phyloP scores from a whole-genome alignment of 2,329 filamentous ascomycete species.

The Pseudogymnoascus sp. region DNA sequence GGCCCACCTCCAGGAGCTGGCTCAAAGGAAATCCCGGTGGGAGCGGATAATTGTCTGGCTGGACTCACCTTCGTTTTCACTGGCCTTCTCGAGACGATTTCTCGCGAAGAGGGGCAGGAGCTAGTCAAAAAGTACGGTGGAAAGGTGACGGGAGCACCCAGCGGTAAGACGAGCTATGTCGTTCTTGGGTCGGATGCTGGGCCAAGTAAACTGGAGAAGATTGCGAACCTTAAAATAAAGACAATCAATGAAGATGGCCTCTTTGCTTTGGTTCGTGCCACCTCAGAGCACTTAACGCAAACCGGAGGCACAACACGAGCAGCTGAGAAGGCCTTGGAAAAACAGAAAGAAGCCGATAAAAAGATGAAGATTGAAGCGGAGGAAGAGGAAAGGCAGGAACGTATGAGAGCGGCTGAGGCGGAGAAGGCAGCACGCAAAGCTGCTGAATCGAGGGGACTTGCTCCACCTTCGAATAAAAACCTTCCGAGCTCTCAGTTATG shows the following conservation, averaged over 20 bases:
- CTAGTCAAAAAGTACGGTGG: constrained; percentile 91
- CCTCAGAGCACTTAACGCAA: constrained; percentile 53
- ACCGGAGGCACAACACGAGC: constrained; percentile 83
- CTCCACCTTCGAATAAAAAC: constrained; percentile 24
- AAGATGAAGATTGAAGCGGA: constrained; percentile 72
- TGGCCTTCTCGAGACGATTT: constrained; percentile 70
- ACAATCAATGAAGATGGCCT: constrained; percentile 92
- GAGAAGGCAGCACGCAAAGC: constrained; percentile 40
- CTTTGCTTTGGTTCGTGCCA: constrained; percentile 68
- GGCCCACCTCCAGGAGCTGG: constrained; percentile 56
- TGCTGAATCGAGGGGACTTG: constrained; percentile 28
- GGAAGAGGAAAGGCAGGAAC: constrained; percentile 80
- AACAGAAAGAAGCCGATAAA: constrained; percentile 74
- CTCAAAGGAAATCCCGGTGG: constrained; percentile 65
- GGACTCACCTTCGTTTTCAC: constrained; percentile 95
- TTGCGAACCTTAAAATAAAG: constrained; percentile 69
- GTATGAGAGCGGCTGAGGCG: constrained; percentile 42
- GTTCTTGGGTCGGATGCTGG: constrained; percentile 87
- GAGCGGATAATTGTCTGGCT: constrained; percentile 79
- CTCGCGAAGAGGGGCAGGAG: constrained; percentile 74
- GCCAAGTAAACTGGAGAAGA: constrained; percentile 85
- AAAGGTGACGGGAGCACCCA: constrained; percentile 77
- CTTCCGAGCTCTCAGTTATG: constrained; percentile 61
- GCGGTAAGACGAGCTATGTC: constrained; percentile 88
- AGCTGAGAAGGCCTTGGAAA: constrained; percentile 75